These are phyloP conservation scores for Solanum microdontum DNA, from an alignment of 257 asterid genomes.

Conservation along the genomic window DNA sequence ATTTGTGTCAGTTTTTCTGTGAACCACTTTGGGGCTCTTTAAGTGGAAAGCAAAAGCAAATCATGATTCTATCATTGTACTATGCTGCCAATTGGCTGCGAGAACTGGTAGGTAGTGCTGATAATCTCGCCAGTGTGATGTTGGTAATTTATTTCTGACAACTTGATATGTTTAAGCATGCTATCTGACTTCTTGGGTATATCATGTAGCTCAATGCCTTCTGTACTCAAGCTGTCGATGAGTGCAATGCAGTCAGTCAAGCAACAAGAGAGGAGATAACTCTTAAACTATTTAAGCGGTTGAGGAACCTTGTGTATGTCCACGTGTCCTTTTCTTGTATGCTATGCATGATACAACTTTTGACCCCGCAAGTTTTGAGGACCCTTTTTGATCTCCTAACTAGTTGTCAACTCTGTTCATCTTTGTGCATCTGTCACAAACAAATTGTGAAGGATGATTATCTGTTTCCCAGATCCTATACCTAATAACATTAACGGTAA, in stretches of 20 bases:
- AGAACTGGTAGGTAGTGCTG: slow-evolving; percentile 50
- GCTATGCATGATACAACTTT: neutral
- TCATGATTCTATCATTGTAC: slow-evolving; percentile 52
- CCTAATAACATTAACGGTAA: neutral
- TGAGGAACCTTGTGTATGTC: slow-evolving; percentile 79
- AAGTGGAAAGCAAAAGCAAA: slow-evolving; percentile 59
- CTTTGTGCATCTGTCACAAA: neutral
- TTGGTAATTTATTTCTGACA: neutral
- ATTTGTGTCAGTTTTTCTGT: slow-evolving; percentile 43
- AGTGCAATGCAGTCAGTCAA: slow-evolving; percentile 46
- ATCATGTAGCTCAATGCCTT: slow-evolving; percentile 59
- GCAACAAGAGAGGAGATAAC: slow-evolving; percentile 52
- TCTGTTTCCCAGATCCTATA: neutral
- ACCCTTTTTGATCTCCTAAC: neutral
- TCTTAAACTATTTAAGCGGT: slow-evolving; percentile 57
- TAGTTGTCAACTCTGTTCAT: neutral
- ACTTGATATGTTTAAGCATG: neutral
- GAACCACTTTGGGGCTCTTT: slow-evolving; percentile 43
- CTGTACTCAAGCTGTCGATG: slow-evolving; percentile 55
- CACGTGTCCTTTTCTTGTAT: slow-evolving; percentile 2
- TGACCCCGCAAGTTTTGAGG: neutral
- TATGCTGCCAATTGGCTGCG: slow-evolving; percentile 85
- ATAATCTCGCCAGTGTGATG: neutral
- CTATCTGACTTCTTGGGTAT: slow-evolving; percentile 12
- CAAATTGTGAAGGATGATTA: neutral